Percentiles rank a stretch among this genome's conserved stretches.
phyloP scores from a whole-genome alignment of 805 yeast species.

The Myxozyma monticola region DNA sequence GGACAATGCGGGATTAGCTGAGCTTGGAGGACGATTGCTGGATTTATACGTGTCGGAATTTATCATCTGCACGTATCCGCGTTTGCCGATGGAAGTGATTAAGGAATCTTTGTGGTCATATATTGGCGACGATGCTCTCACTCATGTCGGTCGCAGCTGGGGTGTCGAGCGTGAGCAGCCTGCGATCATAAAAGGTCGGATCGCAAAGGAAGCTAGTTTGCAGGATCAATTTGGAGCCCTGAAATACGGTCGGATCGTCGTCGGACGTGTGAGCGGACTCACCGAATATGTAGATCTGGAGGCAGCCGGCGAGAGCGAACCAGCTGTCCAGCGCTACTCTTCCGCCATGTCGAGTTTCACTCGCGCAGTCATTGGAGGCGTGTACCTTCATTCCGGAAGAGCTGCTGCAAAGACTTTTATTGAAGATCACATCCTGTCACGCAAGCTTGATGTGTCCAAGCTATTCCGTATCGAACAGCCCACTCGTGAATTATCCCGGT shows the following conservation, averaged over 20 bases:
- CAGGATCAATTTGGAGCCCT: slow-evolving; percentile 61
- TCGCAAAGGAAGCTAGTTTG: slow-evolving; percentile 66
- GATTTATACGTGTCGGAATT: slow-evolving; percentile 74
- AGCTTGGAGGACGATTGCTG: slow-evolving; percentile 78
- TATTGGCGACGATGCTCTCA: slow-evolving; percentile 64
- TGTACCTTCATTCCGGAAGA: slow-evolving; percentile 72
- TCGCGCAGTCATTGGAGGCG: slow-evolving; percentile 79
- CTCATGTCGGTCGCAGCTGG: slow-evolving; percentile 72
- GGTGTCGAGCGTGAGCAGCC: slow-evolving; percentile 79
- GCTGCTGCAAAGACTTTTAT: slow-evolving; percentile 68
- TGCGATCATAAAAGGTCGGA: slow-evolving; percentile 48
- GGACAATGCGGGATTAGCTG: slow-evolving; percentile 74
- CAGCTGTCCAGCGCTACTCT: slow-evolving; percentile 20
- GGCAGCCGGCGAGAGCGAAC: slow-evolving; percentile 14
- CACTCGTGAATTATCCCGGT: slow-evolving; percentile 72
- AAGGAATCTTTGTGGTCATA: slow-evolving; percentile 75
- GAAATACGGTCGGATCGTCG: slow-evolving; percentile 19
- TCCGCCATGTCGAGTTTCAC: slow-evolving; percentile 64
- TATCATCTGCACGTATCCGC: slow-evolving; percentile 75
- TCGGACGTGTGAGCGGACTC: slow-evolving; percentile 31
- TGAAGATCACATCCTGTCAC: slow-evolving; percentile 71
- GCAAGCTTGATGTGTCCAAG: slow-evolving; percentile 70
- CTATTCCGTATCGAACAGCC: slow-evolving; percentile 84
- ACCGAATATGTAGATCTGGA: slow-evolving; percentile 52
- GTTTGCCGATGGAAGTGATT: slow-evolving; percentile 80